Conservation (phyloP, 257 asterid genomes). For the Paraleonurus japonicus region DNA sequence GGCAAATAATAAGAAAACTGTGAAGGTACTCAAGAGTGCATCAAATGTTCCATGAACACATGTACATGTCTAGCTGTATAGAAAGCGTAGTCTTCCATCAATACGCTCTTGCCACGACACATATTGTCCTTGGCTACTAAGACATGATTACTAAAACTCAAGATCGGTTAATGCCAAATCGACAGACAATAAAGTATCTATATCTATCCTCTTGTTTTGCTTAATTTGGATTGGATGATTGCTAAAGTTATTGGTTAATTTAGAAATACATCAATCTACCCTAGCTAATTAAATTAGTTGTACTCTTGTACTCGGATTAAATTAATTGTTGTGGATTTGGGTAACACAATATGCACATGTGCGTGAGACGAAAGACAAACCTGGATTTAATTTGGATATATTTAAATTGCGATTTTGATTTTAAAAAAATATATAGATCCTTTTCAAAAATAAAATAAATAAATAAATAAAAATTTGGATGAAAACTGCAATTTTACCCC, state of each 20-base stretch:
- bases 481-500: too few relatives aligned
- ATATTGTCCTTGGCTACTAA: conserved; percentile 30
- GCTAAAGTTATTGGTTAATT: background rate
- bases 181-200: background rate
- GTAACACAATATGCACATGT: background rate
- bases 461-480: too few relatives aligned
- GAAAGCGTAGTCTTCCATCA: conserved; percentile 24
- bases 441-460: too few relatives aligned
- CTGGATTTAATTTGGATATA: too few relatives aligned
- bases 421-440: too few relatives aligned
- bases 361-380: background rate
- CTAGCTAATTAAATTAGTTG: background rate
- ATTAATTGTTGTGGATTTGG: background rate
- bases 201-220: conserved; percentile 15
- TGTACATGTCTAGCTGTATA: conserved; percentile 25
- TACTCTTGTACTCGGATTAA: background rate
- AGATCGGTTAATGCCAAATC: conserved; percentile 12
- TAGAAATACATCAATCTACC: background rate
- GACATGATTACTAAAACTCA: conserved; percentile 12
- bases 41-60: conserved; percentile 26
- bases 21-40: conserved; percentile 36
- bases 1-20: conserved; percentile 34
- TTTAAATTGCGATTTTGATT: too few relatives aligned
- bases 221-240: conserved; percentile 4
- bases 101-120: background rate